phyloP scores from a whole-genome alignment of 192 early-diverging fungal genomes.

The Mortierella claussenii region DNA sequence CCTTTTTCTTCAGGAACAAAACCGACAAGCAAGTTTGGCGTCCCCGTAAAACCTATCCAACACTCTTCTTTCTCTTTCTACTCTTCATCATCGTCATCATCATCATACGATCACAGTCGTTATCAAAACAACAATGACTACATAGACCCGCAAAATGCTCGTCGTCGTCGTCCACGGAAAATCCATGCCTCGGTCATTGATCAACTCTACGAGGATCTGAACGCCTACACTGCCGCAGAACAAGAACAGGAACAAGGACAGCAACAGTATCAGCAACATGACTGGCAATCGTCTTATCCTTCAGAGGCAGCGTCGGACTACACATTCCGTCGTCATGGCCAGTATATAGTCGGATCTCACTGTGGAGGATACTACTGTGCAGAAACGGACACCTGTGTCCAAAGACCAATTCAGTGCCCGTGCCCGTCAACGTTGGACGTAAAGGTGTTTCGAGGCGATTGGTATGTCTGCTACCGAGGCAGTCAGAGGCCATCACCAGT shows the following conservation, averaged over 20 bases:
- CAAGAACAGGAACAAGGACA: no score
- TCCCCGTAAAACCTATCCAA: no score
- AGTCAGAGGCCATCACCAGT: neutral
- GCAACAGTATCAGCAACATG: neutral
- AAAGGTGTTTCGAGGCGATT: slow-evolving; percentile 21
- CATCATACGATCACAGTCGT: no score
- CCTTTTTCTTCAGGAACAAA: no score
- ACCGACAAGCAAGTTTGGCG: no score
- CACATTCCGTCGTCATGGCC: neutral
- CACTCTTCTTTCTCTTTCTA: no score
- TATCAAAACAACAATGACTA: neutral
- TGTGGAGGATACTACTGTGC: slow-evolving; percentile 31
- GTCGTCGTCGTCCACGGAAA: neutral
- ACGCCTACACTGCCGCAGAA: neutral
- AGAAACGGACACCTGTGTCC: slow-evolving; percentile 20
- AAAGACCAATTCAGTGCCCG: slow-evolving; percentile 16
- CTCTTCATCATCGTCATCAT: neutral
- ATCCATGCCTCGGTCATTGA: neutral
- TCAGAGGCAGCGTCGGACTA: no score
- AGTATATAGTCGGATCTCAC: neutral
- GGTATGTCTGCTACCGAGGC: slow-evolving; percentile 34
- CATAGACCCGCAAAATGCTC: no score
- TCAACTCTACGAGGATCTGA: slow-evolving; percentile 1
- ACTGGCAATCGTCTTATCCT: no score
- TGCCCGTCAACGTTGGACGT: slow-evolving; percentile 20